Percentiles rank a stretch among this genome's conserved stretches.
Evolutionary conservation across 2,329 filamentous ascomycete species (phyloP).

Genomic region (Colletotrichum sp.): DNA sequence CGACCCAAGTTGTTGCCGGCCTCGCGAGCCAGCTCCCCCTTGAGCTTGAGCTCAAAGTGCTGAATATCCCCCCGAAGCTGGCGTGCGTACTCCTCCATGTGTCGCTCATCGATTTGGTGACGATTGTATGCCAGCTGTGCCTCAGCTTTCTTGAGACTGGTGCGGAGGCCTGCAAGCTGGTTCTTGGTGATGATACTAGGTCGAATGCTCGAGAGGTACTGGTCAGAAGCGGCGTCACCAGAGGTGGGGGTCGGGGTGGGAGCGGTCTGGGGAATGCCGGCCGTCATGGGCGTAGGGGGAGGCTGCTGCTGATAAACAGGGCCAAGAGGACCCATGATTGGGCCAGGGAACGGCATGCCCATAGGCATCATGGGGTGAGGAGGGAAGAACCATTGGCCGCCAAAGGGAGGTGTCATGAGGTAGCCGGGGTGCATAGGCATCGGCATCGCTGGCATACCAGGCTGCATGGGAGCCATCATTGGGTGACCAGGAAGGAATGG

Average conservation of each 20-base stretch:
- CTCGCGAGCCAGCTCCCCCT: slow-evolving; percentile 52
- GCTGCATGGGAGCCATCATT: slow-evolving; percentile 10
- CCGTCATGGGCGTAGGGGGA: not conserved
- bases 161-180: slow-evolving; percentile 57
- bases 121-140: slow-evolving; percentile 66
- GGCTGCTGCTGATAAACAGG: slow-evolving; percentile 14
- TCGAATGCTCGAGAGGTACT: slow-evolving; percentile 58
- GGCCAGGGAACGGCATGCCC: slow-evolving; percentile 26
- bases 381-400: slow-evolving; percentile 13
- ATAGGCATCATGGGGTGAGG: slow-evolving; percentile 14
- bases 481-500: slow-evolving; percentile 3
- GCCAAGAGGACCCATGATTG: slow-evolving; percentile 28
- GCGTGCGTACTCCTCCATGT: slow-evolving; percentile 48
- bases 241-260: not conserved
- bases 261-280: not conserved
- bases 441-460: not conserved
- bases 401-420: not conserved
- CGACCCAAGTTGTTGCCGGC: not conserved
- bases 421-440: not conserved
- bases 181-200: slow-evolving; percentile 66
- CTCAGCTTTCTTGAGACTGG: slow-evolving; percentile 60
- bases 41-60: slow-evolving; percentile 53
- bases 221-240: not conserved
- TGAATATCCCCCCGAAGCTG: slow-evolving; percentile 50
- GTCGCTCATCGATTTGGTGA: slow-evolving; percentile 65